Evolutionary conservation across 306 rosid species (phyloP).

Genomic region (Rosa persica): DNA sequence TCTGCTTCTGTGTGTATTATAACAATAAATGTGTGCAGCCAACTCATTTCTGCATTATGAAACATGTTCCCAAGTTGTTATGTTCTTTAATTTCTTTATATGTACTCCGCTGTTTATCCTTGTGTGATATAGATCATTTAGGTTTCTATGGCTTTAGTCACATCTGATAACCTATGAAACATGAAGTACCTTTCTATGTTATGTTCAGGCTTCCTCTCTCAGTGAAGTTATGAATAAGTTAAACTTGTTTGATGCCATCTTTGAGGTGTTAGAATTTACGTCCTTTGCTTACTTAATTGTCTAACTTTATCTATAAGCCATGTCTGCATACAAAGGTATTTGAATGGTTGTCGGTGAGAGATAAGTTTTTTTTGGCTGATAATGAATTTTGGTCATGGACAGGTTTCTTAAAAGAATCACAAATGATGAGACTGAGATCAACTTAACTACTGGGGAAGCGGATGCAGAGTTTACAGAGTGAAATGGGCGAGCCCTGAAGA

Average conservation of each 20-base stretch:
- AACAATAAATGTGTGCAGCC: background rate
- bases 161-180: background rate
- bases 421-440: constrained; percentile 68
- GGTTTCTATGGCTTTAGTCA: background rate
- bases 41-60: background rate
- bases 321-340: background rate
- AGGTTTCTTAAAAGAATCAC: constrained; percentile 89
- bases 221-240: background rate
- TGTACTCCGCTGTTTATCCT: background rate
- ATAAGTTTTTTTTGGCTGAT: constrained; percentile 8
- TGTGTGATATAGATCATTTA: background rate
- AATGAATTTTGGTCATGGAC: constrained; percentile 25
- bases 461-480: constrained; percentile 93
- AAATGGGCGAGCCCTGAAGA: constrained; percentile 90
- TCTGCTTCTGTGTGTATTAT: background rate
- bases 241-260: background rate
- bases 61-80: background rate
- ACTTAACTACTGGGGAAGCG: constrained; percentile 79
- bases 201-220: constrained; percentile 3
- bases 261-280: background rate
- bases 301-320: background rate
- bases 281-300: background rate
- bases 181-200: background rate
- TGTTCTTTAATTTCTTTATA: background rate
- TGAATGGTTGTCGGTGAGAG: background rate